These are phyloP conservation scores for Volvox africanus DNA, from an alignment of 139 green algal genomes.

Conservation along the genomic window DNA sequence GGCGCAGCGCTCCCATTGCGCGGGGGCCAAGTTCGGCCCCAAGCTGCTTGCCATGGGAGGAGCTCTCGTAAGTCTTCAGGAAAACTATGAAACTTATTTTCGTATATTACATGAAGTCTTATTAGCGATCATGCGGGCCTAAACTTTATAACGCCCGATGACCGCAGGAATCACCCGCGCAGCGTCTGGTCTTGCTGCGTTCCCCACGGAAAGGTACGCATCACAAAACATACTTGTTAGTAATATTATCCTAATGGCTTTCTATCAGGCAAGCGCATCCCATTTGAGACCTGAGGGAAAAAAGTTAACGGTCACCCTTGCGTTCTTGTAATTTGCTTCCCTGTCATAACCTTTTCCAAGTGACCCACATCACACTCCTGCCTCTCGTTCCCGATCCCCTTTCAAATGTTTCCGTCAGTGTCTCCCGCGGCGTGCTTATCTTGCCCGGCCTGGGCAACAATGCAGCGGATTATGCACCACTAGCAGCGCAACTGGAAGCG, in stretches of 20 bases:
- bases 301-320: background rate
- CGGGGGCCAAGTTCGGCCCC: background rate
- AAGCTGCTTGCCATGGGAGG: background rate
- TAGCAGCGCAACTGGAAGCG: conserved; percentile 35
- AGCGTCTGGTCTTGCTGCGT: background rate
- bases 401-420: background rate
- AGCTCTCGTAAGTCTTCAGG: background rate
- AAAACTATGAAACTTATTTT: background rate
- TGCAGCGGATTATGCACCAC: conserved; percentile 52
- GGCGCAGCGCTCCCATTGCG: background rate
- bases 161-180: background rate
- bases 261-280: background rate
- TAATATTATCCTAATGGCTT: background rate
- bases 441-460: conserved; percentile 93
- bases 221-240: background rate
- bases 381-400: background rate
- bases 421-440: conserved; percentile 74
- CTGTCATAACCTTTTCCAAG: background rate
- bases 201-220: background rate
- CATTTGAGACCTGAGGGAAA: background rate
- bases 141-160: background rate
- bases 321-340: background rate
- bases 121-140: background rate
- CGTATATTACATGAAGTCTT: background rate
- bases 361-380: background rate